Evolutionary conservation across 2,329 filamentous ascomycete species (phyloP).

Genomic region (Torrubiellomyces zombiae): DNA sequence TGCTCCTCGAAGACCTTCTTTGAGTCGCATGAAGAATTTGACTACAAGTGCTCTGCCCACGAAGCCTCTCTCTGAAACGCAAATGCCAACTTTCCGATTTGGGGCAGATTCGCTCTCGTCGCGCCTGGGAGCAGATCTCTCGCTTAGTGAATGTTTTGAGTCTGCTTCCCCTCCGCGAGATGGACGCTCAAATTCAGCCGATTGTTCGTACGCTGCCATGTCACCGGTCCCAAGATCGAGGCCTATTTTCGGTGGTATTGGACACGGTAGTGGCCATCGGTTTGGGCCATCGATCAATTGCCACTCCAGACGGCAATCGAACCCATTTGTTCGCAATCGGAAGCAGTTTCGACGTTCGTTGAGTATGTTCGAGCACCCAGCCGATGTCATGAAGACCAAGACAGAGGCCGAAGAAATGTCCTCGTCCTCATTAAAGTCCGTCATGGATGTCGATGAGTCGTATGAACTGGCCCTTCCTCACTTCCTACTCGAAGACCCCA

Average conservation of each 20-base stretch:
- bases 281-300: conserved; percentile 60
- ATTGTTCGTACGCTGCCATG: conserved; percentile 37
- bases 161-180: conserved; percentile 59
- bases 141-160: conserved; percentile 65
- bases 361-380: conserved; percentile 94
- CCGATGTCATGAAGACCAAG: conserved; percentile 72
- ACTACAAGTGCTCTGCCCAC: conserved; percentile 49
- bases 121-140: conserved; percentile 28
- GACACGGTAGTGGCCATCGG: conserved; percentile 33
- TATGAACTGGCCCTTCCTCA: conserved; percentile 65
- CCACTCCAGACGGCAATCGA: conserved; percentile 57
- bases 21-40: conserved; percentile 59
- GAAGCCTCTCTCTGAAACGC: conserved; percentile 44
- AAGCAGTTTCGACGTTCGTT: conserved; percentile 84
- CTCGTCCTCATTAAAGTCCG: conserved; percentile 41
- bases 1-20: conserved; percentile 54
- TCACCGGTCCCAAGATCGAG: conserved; percentile 47
- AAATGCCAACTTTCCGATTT: conserved; percentile 62
- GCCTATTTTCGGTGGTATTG: conserved; percentile 45
- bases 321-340: conserved; percentile 56
- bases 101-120: conserved; percentile 22
- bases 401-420: conserved; percentile 35
- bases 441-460: conserved; percentile 69
- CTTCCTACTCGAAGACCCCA: conserved; percentile 63
- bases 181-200: conserved; percentile 41